A percentile compares a stretch with the other conserved stretches of the same genome.
Evolutionary conservation across 768 basidiomycete genomes (phyloP).

Genomic region (Xerocomellus chrysenteron): DNA sequence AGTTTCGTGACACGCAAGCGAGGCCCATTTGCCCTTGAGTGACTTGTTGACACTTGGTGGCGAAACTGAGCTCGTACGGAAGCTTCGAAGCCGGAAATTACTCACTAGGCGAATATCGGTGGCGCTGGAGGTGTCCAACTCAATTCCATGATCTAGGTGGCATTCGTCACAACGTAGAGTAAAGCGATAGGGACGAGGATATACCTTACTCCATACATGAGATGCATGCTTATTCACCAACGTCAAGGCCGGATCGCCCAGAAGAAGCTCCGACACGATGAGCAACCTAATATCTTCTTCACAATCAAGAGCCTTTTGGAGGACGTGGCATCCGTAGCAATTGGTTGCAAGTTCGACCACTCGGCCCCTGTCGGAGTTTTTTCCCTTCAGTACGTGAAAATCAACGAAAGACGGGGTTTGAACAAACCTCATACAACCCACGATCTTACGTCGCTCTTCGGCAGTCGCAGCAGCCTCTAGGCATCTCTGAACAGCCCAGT

Average conservation of each 20-base stretch:
- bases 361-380: constrained; percentile 51
- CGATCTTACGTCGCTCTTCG: constrained; percentile 79
- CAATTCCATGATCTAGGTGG: constrained; percentile 77
- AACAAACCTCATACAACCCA: constrained; percentile 78
- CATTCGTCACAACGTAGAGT: constrained; percentile 6
- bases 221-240: constrained; percentile 89
- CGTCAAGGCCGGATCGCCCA: constrained; percentile 82
- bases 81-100: not conserved
- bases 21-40: constrained; percentile 85
- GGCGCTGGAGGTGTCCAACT: constrained; percentile 86
- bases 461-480: constrained; percentile 73
- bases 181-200: not conserved
- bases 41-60: constrained; percentile 75
- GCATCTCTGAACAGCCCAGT: constrained; percentile 89
- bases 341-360: constrained; percentile 87
- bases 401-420: not conserved
- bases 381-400: constrained; percentile 6
- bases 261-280: constrained; percentile 81
- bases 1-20: constrained; percentile 87
- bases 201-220: constrained; percentile 89
- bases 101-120: constrained; percentile 84
- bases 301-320: constrained; percentile 88
- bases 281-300: constrained; percentile 82
- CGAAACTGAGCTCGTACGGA: constrained; percentile 2
- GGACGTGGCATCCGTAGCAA: constrained; percentile 86